These are phyloP conservation scores for Pythium phragmitis DNA, from an alignment of 352 stramenopile genomes.

Conservation along the genomic window DNA sequence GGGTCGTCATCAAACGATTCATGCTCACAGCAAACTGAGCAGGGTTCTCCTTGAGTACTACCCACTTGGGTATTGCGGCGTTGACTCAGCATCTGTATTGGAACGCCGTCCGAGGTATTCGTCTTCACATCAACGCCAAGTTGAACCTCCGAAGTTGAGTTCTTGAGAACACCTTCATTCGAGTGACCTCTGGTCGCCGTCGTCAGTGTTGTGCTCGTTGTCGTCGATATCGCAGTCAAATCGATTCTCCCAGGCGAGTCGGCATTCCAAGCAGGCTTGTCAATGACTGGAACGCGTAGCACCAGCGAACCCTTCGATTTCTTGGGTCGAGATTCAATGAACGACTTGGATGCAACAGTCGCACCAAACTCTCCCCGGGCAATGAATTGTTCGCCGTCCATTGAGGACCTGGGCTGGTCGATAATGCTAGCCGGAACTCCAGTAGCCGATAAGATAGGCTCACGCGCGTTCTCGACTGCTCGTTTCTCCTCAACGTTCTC, in stretches of 20 bases:
- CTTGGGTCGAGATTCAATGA: background rate
- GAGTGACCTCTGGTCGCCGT: background rate
- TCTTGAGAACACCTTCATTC: background rate
- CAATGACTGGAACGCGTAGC: constrained; percentile 9
- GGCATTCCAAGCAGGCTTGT: background rate
- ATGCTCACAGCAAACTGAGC: constrained; percentile 74
- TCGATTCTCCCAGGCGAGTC: background rate
- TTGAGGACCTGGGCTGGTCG: background rate
- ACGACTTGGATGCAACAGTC: background rate
- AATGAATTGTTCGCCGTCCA: background rate
- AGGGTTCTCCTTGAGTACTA: constrained; percentile 34
- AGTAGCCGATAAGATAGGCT: background rate
- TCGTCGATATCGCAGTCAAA: background rate
- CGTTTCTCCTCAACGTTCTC: background rate
- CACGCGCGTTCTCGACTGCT: background rate
- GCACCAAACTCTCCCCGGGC: background rate
- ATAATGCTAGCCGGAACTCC: background rate
- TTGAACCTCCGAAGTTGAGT: background rate
- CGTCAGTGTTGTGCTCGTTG: background rate
- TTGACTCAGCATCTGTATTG: constrained; percentile 2
- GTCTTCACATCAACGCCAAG: background rate
- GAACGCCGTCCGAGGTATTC: background rate
- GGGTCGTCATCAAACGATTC: constrained; percentile 87
- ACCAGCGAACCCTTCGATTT: constrained; percentile 24
- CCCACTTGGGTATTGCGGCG: background rate